These are phyloP conservation scores for Paraphaeosphaeria minitans DNA, from an alignment of 2,329 filamentous ascomycete species.

Conservation along the genomic window DNA sequence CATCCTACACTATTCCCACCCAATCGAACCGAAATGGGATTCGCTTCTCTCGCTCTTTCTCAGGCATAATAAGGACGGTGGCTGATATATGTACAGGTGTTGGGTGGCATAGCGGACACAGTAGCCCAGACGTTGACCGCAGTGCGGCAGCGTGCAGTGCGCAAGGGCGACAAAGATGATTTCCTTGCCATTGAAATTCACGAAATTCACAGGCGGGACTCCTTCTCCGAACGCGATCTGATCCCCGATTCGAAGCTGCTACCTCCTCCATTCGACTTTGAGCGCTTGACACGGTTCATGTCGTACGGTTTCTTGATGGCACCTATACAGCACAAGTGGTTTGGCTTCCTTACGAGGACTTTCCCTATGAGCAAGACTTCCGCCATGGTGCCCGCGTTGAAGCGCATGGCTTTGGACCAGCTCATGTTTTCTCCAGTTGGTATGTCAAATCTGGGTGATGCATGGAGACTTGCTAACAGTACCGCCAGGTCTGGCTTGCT, in stretches of 20 bases:
- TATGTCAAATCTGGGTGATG: slow-evolving; percentile 44
- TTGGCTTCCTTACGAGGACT: slow-evolving; percentile 76
- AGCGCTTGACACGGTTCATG: slow-evolving; percentile 93
- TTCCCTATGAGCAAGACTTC: slow-evolving; percentile 85
- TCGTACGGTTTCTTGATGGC: slow-evolving; percentile 97
- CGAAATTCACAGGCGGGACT: slow-evolving; percentile 82
- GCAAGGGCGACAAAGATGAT: slow-evolving; percentile 71
- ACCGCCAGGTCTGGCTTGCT: slow-evolving; percentile 70
- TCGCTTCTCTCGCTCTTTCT: too few relatives aligned
- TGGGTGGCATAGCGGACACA: slow-evolving; percentile 95
- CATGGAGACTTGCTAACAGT: not conserved
- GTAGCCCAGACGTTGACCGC: slow-evolving; percentile 92
- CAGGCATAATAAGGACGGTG: not conserved
- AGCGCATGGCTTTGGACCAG: slow-evolving; percentile 91
- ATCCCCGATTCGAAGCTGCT: slow-evolving; percentile 66
- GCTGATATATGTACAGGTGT: slow-evolving; percentile 51
- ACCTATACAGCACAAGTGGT: slow-evolving; percentile 95
- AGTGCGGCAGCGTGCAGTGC: slow-evolving; percentile 69
- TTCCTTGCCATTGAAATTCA: slow-evolving; percentile 84
- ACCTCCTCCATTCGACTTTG: slow-evolving; percentile 91
- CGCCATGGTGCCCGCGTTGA: slow-evolving; percentile 77
- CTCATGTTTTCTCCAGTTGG: slow-evolving; percentile 89
- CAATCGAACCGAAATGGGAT: not conserved
- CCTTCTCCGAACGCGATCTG: slow-evolving; percentile 67
- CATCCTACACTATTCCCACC: not conserved